Evolutionary conservation across 176 grass and related monocot species (phyloP), one percentile per base, ranked within the genome.

Genomic region (Ananas comosus): DNA sequence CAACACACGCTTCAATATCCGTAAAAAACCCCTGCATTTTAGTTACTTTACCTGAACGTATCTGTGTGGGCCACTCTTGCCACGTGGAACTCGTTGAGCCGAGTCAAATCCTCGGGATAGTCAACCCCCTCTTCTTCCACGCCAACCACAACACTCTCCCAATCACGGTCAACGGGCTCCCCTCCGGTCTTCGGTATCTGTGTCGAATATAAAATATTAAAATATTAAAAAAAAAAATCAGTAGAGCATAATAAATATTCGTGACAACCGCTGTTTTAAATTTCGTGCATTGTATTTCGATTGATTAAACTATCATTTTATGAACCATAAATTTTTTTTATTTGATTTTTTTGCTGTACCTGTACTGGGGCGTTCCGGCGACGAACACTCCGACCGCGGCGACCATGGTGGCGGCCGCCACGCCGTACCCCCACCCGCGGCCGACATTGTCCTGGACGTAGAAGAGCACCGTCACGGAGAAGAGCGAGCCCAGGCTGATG

Each of bases 91-190:
- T 78, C 80, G 14, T 53, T 51, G 22, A 88, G 73, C 64, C 66
- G 66, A 52, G 63, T 79, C 13, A 81, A 72, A 29, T 83, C 68
- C 0, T 52, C 80, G 0, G 80, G 68, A 18, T 13, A 33, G 12
- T 53, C 48, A 64, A 4, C 51, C 27, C 73, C 58, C 80, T 25
- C 68, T 80, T 83, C 63, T 54, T 51, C 85, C 85, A 83, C 25
- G 85, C 68, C 33, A 63, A 25, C 67, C 59, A 74, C 19, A 83
- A 49, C 19, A 88, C 85, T 4, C 56, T 59, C 10, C 70, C 57
- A n/a, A 88, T 80, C 42, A 73, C 76, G 3, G 77, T 77, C 53
- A 88, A 65, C 3, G 85, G 85, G 66, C 77, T 88, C 16, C 81
- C 81, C 69, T 88, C 49, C 12, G 85, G 81, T 11, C 51, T 49